A percentile compares a stretch with the other conserved stretches of the same genome.
phyloP scores from a whole-genome alignment of 2,329 filamentous ascomycete genomes.

The Cordyceps fumosorosea region DNA sequence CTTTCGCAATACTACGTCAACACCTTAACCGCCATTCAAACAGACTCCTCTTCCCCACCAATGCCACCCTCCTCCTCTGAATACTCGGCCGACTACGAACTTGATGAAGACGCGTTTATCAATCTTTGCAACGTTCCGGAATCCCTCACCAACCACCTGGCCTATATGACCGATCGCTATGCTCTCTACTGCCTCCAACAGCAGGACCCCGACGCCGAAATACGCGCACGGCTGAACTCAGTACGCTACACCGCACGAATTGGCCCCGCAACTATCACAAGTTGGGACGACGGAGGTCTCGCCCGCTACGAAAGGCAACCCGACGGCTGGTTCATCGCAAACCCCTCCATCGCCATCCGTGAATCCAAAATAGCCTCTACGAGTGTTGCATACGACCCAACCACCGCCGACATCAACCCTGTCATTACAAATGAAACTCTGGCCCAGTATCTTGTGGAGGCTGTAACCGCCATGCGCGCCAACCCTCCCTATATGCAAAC shows the following conservation, averaged over 20 bases:
- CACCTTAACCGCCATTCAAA: not conserved
- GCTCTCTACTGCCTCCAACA: not conserved
- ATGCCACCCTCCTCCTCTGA: not conserved
- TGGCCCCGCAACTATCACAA: not conserved
- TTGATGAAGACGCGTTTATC: not conserved
- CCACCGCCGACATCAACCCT: not conserved
- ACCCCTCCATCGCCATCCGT: not conserved
- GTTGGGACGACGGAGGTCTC: not conserved
- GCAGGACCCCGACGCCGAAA: not conserved
- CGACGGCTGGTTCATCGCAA: not conserved
- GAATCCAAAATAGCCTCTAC: not conserved
- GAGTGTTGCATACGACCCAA: not conserved
- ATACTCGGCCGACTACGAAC: not conserved
- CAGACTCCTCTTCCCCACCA: not conserved
- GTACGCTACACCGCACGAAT: not conserved
- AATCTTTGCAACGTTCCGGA: not conserved
- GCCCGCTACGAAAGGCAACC: not conserved
- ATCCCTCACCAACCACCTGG: not conserved
- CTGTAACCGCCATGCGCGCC: not conserved
- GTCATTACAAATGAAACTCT: not conserved
- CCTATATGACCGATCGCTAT: not conserved
- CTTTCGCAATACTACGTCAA: not conserved
- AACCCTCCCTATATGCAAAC: not conserved
- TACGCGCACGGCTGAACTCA: not conserved
- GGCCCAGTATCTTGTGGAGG: not conserved